These are phyloP conservation scores for Azolla pinnata DNA, from an alignment of 75 land plant species.

Conservation along the genomic window DNA sequence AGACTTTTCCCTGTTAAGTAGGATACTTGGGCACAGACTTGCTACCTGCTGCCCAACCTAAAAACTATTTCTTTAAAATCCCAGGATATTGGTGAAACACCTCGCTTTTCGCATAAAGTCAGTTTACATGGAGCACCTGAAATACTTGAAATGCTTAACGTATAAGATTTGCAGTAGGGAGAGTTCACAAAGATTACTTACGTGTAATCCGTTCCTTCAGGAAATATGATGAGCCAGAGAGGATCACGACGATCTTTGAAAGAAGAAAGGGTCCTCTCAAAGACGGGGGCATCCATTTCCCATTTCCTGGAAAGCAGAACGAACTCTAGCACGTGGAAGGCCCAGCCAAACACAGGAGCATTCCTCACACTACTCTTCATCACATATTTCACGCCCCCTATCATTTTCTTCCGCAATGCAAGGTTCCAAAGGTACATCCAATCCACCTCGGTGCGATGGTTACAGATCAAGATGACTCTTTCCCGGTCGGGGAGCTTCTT, in stretches of 20 bases:
- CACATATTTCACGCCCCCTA: conserved; percentile 77
- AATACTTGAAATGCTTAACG: too few species aligned
- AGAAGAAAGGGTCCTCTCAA: conserved; percentile 53
- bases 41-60: too few species aligned
- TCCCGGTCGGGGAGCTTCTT: conserved; percentile 55
- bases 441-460: conserved; percentile 94
- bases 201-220: conserved; percentile 97
- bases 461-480: conserved; percentile 66
- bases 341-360: conserved; percentile 94
- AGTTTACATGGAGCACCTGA: too few species aligned
- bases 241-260: conserved; percentile 57
- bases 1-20: too few species aligned
- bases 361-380: conserved; percentile 88
- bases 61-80: too few species aligned
- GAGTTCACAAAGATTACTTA: conserved; percentile 24
- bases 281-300: conserved; percentile 59
- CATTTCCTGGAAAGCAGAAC: conserved; percentile 74
- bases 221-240: conserved; percentile 83
- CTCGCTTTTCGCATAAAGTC: too few species aligned
- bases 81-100: too few species aligned
- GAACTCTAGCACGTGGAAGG: conserved; percentile 78
- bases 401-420: conserved; percentile 63
- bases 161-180: too few species aligned
- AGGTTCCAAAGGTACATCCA: conserved; percentile 99
- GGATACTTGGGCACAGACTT: too few species aligned